phyloP scores from a whole-genome alignment of 148 eudicot genomes.

The Chenopodium quinoa region DNA sequence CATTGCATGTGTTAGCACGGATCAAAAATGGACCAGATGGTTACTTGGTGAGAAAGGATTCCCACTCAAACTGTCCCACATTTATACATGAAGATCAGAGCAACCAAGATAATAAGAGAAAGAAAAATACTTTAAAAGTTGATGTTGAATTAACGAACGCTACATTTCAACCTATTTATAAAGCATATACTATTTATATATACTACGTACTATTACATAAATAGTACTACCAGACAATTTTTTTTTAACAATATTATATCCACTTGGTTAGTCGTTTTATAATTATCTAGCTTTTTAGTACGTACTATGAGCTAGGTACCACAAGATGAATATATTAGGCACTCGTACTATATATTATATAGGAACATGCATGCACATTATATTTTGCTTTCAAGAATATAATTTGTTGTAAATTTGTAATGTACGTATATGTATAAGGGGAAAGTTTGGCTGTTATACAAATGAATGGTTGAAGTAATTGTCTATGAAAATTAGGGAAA shows the following conservation, averaged over 20 bases:
- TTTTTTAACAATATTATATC: background rate
- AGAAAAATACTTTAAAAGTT: background rate
- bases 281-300: background rate
- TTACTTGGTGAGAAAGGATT: conserved; percentile 15
- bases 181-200: too few relatives aligned
- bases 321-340: background rate
- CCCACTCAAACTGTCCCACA: conserved; percentile 1
- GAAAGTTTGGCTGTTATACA: too few relatives aligned
- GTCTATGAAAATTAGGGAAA: too few relatives aligned
- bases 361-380: too few relatives aligned
- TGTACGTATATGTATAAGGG: too few relatives aligned
- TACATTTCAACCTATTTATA: too few relatives aligned
- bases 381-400: too few relatives aligned
- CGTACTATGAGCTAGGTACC: background rate
- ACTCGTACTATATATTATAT: too few relatives aligned
- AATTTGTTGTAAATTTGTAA: too few relatives aligned
- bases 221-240: background rate
- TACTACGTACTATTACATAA: background rate
- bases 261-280: background rate
- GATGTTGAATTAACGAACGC: background rate
- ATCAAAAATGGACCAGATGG: conserved; percentile 4
- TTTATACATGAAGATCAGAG: background rate
- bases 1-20: conserved; percentile 20
- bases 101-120: background rate
- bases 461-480: too few relatives aligned